These are phyloP conservation scores for Torulaspora quercuum DNA, from an alignment of 805 yeast genomes.

Conservation along the genomic window DNA sequence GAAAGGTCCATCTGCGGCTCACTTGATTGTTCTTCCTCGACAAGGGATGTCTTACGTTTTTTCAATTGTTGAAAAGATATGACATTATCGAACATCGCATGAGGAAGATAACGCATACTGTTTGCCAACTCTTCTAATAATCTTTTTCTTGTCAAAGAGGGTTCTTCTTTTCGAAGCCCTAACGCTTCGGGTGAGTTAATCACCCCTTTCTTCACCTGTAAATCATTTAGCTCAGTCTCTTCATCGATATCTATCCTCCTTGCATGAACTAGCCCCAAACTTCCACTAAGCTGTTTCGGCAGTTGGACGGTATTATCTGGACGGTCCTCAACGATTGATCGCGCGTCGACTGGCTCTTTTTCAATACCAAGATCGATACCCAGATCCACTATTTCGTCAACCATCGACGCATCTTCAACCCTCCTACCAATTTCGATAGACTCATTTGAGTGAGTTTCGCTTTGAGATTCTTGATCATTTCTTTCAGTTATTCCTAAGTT, in stretches of 20 bases:
- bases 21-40: slow-evolving; percentile 7
- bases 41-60: slow-evolving; percentile 18
- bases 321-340: slow-evolving; percentile 4
- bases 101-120: slow-evolving; percentile 23
- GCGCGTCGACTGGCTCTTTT: slow-evolving; percentile 10
- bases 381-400: slow-evolving; percentile 41
- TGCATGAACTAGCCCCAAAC: slow-evolving; percentile 17
- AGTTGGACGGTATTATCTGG: background rate
- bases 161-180: background rate
- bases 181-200: background rate
- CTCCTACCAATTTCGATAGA: slow-evolving; percentile 70
- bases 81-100: slow-evolving; percentile 15
- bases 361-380: slow-evolving; percentile 36
- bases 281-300: slow-evolving; percentile 6
- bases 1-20: slow-evolving; percentile 28
- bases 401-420: slow-evolving; percentile 29
- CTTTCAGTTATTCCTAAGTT: slow-evolving; percentile 29
- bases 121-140: slow-evolving; percentile 23
- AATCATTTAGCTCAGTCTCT: slow-evolving; percentile 24
- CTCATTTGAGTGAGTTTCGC: slow-evolving; percentile 41
- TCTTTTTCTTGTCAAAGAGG: slow-evolving; percentile 19
- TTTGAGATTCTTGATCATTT: slow-evolving; percentile 8
- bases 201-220: slow-evolving; percentile 14
- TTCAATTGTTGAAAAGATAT: slow-evolving; percentile 22
- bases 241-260: slow-evolving; percentile 19